Base-by-base conservation (phyloP, 2,329 filamentous ascomycete species). In the Sclerotinia sclerotiorum region DNA sequence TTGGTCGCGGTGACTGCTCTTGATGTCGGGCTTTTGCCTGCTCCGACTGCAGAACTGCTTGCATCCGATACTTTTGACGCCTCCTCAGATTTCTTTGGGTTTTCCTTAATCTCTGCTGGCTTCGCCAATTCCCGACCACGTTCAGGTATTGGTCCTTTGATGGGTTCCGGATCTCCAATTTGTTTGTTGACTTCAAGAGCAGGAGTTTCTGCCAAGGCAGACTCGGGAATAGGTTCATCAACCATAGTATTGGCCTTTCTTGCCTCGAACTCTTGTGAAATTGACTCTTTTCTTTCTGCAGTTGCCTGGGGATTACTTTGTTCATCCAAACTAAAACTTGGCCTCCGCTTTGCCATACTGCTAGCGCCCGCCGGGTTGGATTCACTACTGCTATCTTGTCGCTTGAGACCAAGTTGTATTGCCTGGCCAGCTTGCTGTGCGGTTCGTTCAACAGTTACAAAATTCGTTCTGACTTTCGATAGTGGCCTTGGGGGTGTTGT, bases 401-500 rank as follows among this genome's bases (percentile, higher is more conserved):
- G 82, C 69, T 78, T 79, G 68, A 84, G 71, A 35, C 80, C 81
- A 44, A 80, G 76, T 49, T 80, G 74, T 42, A 77, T 79, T n/a
- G 79, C 80, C 29, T 67, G 65, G 6, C 55, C 65, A 15, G 32
- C 32, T 68, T 76, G 70, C 65, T 81, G 80, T 48, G 80, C 78
- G 48, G 77, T 79, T 66, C 80, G 79, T 76, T 93, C 90, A 57
- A 94, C 85, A 24, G 90, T 86, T 65, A 94, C 85, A 77, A 94
- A 94, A 77, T 83, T 91, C 49, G 90, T 90, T 72, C 90, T 86
- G 55, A 93, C 88, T 79, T 90, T 92, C 71, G 90, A 92, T 52
- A 93, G 84, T 32, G 88, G 90, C 74, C 89, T 83, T 44, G 87
- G 85, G 24, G 85, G 87, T 46, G 84, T 75, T 51, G 74, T 71